A percentile compares a stretch with the other conserved stretches of the same genome.
Evolutionary conservation across 2,329 filamentous ascomycete genomes (phyloP).

Genomic region (Aspergillus carbonarius): DNA sequence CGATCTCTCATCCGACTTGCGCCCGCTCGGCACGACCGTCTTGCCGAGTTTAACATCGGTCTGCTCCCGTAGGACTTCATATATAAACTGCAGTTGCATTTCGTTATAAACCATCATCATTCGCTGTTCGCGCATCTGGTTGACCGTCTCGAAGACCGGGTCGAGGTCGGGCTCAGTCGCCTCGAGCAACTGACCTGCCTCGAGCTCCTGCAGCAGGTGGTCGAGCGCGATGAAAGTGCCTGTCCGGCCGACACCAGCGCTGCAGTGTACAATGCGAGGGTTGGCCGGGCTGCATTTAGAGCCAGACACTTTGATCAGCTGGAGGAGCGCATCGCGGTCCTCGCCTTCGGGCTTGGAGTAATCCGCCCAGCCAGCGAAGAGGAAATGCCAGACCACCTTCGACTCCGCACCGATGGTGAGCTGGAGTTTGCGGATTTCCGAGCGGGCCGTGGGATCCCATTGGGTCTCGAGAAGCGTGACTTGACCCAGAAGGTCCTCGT

Average conservation of each 20-base stretch:
- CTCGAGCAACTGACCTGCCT: conserved; percentile 65
- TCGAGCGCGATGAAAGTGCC: conserved; percentile 97
- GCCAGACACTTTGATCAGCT: conserved; percentile 51
- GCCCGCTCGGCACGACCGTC: conserved; percentile 17
- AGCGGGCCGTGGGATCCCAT: conserved; percentile 59
- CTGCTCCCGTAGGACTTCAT: conserved; percentile 73
- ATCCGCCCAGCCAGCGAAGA: conserved; percentile 88
- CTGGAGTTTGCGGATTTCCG: conserved; percentile 71
- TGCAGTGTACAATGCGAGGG: conserved; percentile 82
- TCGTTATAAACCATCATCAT: conserved; percentile 95
- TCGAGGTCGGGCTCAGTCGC: conserved; percentile 55
- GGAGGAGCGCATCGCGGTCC: conserved; percentile 51
- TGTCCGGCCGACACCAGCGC: conserved; percentile 88
- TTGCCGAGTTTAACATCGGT: conserved; percentile 36
- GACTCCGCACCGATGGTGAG: conserved; percentile 52
- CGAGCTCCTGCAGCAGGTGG: conserved; percentile 79
- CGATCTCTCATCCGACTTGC: conserved; percentile 31
- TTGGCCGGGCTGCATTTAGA: conserved; percentile 54
- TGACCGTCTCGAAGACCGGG: conserved; percentile 74
- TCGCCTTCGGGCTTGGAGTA: conserved; percentile 71
- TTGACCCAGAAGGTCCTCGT: conserved; percentile 63
- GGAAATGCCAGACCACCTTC: conserved; percentile 75
- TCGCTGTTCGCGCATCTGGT: conserved; percentile 78
- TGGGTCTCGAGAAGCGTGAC: conserved; percentile 61
- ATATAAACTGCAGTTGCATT: conserved; percentile 80